phyloP scores from a whole-genome alignment of 2,329 filamentous ascomycete genomes.

The Neoarthrinium moseri region DNA sequence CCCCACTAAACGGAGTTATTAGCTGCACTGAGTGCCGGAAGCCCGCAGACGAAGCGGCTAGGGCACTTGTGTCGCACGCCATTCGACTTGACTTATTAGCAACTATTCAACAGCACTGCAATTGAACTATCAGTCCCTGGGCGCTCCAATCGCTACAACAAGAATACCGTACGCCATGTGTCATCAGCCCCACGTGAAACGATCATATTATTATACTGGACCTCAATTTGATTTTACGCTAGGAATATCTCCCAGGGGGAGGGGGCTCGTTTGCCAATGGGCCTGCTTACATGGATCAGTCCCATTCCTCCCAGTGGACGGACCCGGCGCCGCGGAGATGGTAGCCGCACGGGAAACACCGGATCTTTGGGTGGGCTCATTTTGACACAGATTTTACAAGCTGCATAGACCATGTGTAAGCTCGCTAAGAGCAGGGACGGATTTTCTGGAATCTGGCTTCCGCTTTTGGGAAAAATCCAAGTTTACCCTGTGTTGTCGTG shows the following conservation, averaged over 20 bases:
- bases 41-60: too few species aligned
- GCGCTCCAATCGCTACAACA: conserved; percentile 26
- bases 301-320: neutral
- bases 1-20: too few species aligned
- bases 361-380: conserved; percentile 14
- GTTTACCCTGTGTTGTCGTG: neutral
- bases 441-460: too few species aligned
- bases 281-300: too few species aligned
- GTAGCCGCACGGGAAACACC: conserved; percentile 16
- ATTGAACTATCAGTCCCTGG: too few species aligned
- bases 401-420: conserved; percentile 1
- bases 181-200: neutral
- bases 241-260: neutral
- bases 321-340: conserved; percentile 21
- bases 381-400: neutral
- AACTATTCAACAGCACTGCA: too few species aligned
- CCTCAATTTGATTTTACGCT: neutral
- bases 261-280: too few species aligned
- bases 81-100: too few species aligned
- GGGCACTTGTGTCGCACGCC: too few species aligned
- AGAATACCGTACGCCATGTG: neutral
- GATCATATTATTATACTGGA: neutral
- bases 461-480: neutral
- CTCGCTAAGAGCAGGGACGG: neutral
- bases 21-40: too few species aligned